A percentile compares a stretch with the other conserved stretches of the same genome.
Conservation (phyloP, 1,284 basidiomycete genomes). For the Cutaneotrichosporon cavernicola region DNA sequence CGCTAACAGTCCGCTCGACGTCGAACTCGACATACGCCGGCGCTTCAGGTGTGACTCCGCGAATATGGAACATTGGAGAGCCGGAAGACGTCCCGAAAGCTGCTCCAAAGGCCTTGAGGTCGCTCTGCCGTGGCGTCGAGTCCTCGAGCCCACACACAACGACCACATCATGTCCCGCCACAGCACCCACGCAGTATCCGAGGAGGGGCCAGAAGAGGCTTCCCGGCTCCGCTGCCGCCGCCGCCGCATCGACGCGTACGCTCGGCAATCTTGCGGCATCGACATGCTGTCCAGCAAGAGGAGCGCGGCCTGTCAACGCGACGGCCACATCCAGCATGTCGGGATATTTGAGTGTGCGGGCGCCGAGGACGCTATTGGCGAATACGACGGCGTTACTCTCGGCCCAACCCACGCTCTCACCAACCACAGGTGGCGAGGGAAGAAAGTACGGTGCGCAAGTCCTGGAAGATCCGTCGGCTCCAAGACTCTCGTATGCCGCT, state of each 20-base stretch:
- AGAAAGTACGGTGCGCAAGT: slow-evolving; percentile 25
- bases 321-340: slow-evolving; percentile 22
- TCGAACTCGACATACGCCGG: neutral
- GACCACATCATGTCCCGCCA: slow-evolving; percentile 1
- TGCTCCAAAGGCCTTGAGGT: slow-evolving; percentile 22
- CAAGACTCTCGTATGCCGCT: slow-evolving; percentile 13
- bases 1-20: neutral
- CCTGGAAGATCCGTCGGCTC: neutral
- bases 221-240: neutral
- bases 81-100: slow-evolving; percentile 18
- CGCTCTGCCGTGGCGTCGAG: neutral
- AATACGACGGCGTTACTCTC: slow-evolving; percentile 22
- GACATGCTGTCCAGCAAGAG: slow-evolving; percentile 12
- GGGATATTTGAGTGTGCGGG: slow-evolving; percentile 22
- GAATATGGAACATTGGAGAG: slow-evolving; percentile 23
- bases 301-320: slow-evolving; percentile 21
- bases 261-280: slow-evolving; percentile 9
- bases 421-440: slow-evolving; percentile 1
- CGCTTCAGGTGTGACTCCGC: slow-evolving; percentile 20
- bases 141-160: slow-evolving; percentile 17
- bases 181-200: slow-evolving; percentile 14
- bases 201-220: slow-evolving; percentile 15
- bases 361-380: slow-evolving; percentile 20
- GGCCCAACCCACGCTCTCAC: slow-evolving; percentile 16
- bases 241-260: neutral